Evolutionary conservation across 768 basidiomycete genomes (phyloP).

Genomic region (Amanita thiersii): DNA sequence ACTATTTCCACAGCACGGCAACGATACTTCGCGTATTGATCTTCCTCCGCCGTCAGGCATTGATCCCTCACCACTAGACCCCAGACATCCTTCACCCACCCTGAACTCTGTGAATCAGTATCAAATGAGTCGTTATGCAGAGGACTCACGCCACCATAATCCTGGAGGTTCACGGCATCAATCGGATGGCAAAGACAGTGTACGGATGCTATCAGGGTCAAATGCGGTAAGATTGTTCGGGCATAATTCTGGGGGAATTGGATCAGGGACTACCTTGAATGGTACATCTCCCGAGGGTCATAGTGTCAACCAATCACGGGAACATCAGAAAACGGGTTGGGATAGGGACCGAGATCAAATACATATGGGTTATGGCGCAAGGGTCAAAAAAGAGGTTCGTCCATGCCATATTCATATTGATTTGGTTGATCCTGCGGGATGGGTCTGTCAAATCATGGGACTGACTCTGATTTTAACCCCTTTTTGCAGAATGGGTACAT

Average conservation of each 20-base stretch:
- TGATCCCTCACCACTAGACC: background rate
- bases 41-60: constrained; percentile 1
- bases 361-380: constrained; percentile 1
- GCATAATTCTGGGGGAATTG: background rate
- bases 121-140: constrained; percentile 24
- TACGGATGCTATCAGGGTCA: background rate
- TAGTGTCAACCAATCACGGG: background rate
- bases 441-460: background rate
- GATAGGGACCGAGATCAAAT: constrained; percentile 1
- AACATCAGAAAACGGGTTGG: background rate
- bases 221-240: background rate
- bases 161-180: constrained; percentile 16
- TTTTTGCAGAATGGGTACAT: background rate
- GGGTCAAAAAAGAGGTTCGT: constrained; percentile 8
- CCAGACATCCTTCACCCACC: constrained; percentile 4
- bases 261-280: background rate
- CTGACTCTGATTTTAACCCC: background rate
- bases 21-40: constrained; percentile 3
- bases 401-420: too few relatives aligned
- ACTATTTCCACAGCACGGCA: constrained; percentile 2
- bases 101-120: constrained; percentile 20
- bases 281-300: background rate
- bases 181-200: constrained; percentile 13
- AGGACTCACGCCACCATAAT: constrained; percentile 26
- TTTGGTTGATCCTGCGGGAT: too few relatives aligned